Percentiles rank a stretch among this genome's conserved stretches.
phyloP scores from a whole-genome alignment of 176 grass and related monocot genomes.

The Puya raimondii region DNA sequence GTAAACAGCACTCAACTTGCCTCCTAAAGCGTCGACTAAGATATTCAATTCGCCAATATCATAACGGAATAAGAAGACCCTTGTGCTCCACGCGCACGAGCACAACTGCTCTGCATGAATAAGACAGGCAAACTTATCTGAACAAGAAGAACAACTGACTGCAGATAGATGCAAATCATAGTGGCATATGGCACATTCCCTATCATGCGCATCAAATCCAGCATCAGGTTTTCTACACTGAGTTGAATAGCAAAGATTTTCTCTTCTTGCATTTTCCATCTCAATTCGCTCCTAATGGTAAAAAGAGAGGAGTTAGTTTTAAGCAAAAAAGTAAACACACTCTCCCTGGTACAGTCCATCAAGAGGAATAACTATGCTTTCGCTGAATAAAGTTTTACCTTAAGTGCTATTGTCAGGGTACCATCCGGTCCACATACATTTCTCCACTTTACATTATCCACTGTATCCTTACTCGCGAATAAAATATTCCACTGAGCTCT shows the following conservation, averaged over 20 bases:
- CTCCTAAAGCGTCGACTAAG: slow-evolving; percentile 78
- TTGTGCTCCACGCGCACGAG: slow-evolving; percentile 62
- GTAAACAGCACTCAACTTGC: slow-evolving; percentile 86
- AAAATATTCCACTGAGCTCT: slow-evolving; percentile 74
- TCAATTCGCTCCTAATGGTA: slow-evolving; percentile 53
- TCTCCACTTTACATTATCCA: slow-evolving; percentile 70
- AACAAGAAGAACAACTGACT: slow-evolving; percentile 52
- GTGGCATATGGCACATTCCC: slow-evolving; percentile 75
- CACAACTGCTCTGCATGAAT: slow-evolving; percentile 77
- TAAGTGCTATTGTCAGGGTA: slow-evolving; percentile 55
- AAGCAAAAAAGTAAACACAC: slow-evolving; percentile 2
- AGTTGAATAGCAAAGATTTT: slow-evolving; percentile 39
- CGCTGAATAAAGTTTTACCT: slow-evolving; percentile 36
- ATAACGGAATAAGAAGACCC: slow-evolving; percentile 73
- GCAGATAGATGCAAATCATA: slow-evolving; percentile 94
- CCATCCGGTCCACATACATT: slow-evolving; percentile 54
- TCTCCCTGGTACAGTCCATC: no score
- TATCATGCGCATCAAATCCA: slow-evolving; percentile 70
- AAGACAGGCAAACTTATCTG: slow-evolving; percentile 61
- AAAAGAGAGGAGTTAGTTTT: slow-evolving; percentile 18
- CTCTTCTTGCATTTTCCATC: slow-evolving; percentile 42
- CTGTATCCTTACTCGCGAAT: slow-evolving; percentile 49
- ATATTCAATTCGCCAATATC: slow-evolving; percentile 77
- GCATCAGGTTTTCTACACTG: slow-evolving; percentile 72
- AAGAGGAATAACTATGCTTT: not conserved